Evolutionary conservation across 345 rosid species (phyloP), one percentile per base, ranked within the genome.

Genomic region (Eucalyptus viminalis): DNA sequence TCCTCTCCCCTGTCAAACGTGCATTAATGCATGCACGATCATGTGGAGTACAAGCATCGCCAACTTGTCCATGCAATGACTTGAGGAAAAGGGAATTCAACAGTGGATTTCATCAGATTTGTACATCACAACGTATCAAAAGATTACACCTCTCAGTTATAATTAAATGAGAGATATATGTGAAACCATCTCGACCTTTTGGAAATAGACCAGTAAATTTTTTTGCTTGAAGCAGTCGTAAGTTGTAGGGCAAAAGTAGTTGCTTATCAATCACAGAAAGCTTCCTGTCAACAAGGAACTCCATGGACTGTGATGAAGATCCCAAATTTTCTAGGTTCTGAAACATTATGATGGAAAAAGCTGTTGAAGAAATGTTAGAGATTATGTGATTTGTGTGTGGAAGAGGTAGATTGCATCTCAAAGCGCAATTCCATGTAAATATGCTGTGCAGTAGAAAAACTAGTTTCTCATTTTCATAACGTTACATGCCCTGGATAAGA

Each of bases 401-500:
- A 76, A 37, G 83, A 76, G 47, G 83, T 40, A 37, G 47, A 76
- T 21, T 76, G 47, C 83, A 11, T 76, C 47, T 76, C 27, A 40
- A 76, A 76, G 5, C 0, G 47, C 83, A 19, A 21, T 40, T 76
- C 47, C 0, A 21, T 14, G 9, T 60, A 12, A 76, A 83, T n/a
- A 29, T 47, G 87, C 14, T 14, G 15, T 60, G 69, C 69, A 11
- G 16, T 27, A 6, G 34, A 27, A 27, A 25, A 60, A 60, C 31
- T 27, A 56, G 50, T 88, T 29, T 16, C 27, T 22, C 29, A 53
- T 49, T 47, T 17, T 56, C 40, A 51, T 10, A 15, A 87, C 50
- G 67, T 90, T 24, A 49, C 81, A 54, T 89, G 92, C 94, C 92
- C 80, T 91, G 91, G 81, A 87, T 60, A 76, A 76, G 88, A 86